A percentile compares a stretch with the other conserved stretches of the same genome.
Conservation (phyloP, 805 yeast species). For the Yarrowia deformans region DNA sequence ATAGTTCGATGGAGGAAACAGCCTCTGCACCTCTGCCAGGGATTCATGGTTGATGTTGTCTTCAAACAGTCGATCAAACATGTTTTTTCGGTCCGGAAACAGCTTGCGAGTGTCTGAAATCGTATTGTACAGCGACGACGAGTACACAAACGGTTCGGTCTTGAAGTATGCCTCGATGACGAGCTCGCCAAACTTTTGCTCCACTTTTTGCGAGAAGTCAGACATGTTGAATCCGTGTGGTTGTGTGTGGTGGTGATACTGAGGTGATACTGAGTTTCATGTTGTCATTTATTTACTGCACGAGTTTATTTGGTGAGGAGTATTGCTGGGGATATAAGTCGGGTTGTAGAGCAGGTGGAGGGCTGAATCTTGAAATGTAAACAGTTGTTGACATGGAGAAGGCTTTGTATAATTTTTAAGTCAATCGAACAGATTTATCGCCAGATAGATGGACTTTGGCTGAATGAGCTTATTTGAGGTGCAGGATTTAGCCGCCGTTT, state of each 20-base stretch:
- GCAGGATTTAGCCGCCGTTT: too few relatives aligned
- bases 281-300: neutral
- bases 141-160: conserved; percentile 9
- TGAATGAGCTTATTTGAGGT: too few relatives aligned
- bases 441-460: too few relatives aligned
- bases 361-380: too few relatives aligned
- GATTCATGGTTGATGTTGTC: neutral
- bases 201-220: conserved; percentile 2
- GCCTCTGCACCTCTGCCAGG: neutral
- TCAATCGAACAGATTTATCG: too few relatives aligned
- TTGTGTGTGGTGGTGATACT: neutral
- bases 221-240: neutral
- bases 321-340: neutral
- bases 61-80: conserved; percentile 24
- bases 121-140: neutral
- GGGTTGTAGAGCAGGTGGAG: neutral
- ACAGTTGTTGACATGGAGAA: too few relatives aligned
- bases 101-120: conserved; percentile 2
- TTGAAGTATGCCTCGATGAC: conserved; percentile 10
- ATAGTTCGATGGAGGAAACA: conserved; percentile 3
- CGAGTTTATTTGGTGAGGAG: neutral
- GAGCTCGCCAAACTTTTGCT: conserved; percentile 12
- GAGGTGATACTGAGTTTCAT: neutral
- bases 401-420: too few relatives aligned
- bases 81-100: conserved; percentile 25